Evolutionary conservation across 2,329 filamentous ascomycete genomes (phyloP).

Genomic region (Pleoardoris graminearum): DNA sequence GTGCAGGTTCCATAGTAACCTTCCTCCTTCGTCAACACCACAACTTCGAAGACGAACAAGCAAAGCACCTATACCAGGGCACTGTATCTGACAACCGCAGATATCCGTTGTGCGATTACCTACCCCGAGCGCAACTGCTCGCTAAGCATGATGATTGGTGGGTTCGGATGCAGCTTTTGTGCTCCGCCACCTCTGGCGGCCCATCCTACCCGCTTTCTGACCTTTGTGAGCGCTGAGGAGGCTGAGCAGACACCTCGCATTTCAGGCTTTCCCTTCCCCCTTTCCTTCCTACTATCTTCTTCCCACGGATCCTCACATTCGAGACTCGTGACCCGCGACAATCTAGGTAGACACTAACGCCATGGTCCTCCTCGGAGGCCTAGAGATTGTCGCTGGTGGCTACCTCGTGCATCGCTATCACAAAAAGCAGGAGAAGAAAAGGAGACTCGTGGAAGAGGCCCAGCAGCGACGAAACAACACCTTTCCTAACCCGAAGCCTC

Average conservation of each 20-base stretch:
- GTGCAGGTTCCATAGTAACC: not conserved
- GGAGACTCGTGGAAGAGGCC: conserved; percentile 30
- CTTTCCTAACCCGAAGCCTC: conserved; percentile 32
- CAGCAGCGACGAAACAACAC: conserved; percentile 32
- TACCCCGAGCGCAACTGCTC: not conserved
- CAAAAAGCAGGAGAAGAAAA: conserved; percentile 41
- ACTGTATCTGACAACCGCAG: not conserved
- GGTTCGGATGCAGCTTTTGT: not conserved
- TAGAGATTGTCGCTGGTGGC: conserved; percentile 42
- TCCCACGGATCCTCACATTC: not conserved
- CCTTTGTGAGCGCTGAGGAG: conserved; percentile 7
- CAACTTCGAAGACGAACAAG: not conserved
- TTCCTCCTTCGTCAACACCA: not conserved
- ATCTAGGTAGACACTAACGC: conserved; percentile 17
- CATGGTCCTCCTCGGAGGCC: conserved; percentile 46
- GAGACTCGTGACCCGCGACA: conserved; percentile 3
- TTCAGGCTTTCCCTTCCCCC: not conserved
- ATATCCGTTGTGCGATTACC: not conserved
- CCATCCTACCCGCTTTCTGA: conserved; percentile 5
- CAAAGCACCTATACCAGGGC: not conserved
- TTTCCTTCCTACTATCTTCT: not conserved
- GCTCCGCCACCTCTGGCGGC: conserved; percentile 16
- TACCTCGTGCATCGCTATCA: conserved; percentile 41
- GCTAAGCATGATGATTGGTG: conserved; percentile 11
- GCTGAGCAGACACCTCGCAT: conserved; percentile 17